Conservation (phyloP, 495 filamentous ascomycete genomes). For the Penicillium paradoxum region DNA sequence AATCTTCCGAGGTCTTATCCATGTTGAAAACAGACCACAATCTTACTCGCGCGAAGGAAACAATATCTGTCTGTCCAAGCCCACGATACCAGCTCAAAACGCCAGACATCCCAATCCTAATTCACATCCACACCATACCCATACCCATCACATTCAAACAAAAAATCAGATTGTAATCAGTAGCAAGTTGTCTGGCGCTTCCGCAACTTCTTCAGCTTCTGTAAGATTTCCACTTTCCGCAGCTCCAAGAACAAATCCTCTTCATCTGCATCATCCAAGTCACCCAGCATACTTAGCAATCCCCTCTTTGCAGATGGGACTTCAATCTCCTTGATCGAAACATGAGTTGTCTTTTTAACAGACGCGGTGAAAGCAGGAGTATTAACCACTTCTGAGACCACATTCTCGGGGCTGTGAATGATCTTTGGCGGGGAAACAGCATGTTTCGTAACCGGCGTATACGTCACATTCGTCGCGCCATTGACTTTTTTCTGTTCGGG, state of each 20-base stretch:
- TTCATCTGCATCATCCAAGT: conserved; percentile 38
- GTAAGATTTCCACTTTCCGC: conserved; percentile 38
- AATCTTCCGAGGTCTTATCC: too few relatives aligned
- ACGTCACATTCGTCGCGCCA: background rate
- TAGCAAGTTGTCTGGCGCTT: conserved; percentile 26
- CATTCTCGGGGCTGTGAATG: background rate
- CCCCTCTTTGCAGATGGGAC: conserved; percentile 15
- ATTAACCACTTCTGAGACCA: conserved; percentile 7
- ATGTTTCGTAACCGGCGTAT: background rate
- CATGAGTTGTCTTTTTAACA: conserved; percentile 10
- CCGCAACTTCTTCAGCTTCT: conserved; percentile 34
- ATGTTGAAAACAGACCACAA: too few relatives aligned
- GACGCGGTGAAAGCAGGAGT: background rate
- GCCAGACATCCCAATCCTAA: background rate
- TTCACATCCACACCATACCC: background rate
- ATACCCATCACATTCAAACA: background rate
- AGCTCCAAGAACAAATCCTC: conserved; percentile 39
- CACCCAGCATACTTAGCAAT: conserved; percentile 21
- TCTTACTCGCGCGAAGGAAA: too few relatives aligned
- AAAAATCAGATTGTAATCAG: too few relatives aligned
- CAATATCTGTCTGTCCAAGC: too few relatives aligned
- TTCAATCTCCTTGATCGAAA: conserved; percentile 14
- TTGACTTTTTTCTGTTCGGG: background rate
- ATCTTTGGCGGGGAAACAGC: background rate
- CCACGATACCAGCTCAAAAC: too few relatives aligned